These are phyloP conservation scores for Ogataea haglerorum DNA, from an alignment of 805 yeast species.

Conservation along the genomic window DNA sequence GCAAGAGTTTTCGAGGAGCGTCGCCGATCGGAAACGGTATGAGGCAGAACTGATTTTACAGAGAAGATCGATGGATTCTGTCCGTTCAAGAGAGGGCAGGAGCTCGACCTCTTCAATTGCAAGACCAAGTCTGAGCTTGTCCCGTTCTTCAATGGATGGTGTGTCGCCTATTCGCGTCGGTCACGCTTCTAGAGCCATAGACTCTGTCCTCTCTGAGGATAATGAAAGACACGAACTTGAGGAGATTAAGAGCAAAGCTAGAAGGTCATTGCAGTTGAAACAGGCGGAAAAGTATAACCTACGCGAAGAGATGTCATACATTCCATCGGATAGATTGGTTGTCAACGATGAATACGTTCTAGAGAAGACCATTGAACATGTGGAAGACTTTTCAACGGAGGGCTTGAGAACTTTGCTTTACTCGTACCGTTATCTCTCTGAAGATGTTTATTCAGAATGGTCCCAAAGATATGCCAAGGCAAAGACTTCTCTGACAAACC, in stretches of 20 bases:
- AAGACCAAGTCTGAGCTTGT: constrained; percentile 28
- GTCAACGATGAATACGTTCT: constrained; percentile 71
- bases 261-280: constrained; percentile 56
- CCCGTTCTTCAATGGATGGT: constrained; percentile 22
- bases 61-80: constrained; percentile 43
- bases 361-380: constrained; percentile 82
- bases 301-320: constrained; percentile 35
- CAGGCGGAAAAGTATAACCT: constrained; percentile 51
- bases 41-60: constrained; percentile 77
- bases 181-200: constrained; percentile 15
- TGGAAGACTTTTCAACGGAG: constrained; percentile 92
- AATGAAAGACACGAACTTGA: constrained; percentile 51
- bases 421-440: constrained; percentile 68
- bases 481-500: constrained; percentile 65
- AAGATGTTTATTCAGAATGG: constrained; percentile 64
- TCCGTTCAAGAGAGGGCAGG: constrained; percentile 22
- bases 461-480: constrained; percentile 65
- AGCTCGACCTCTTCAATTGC: constrained; percentile 27
- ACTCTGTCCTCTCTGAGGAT: constrained; percentile 31
- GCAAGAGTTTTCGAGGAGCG: constrained; percentile 53
- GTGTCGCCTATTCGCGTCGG: not conserved
- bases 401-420: constrained; percentile 90
- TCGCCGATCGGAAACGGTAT: constrained; percentile 61
- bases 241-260: constrained; percentile 49
- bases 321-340: constrained; percentile 54